Conservation (phyloP, 495 filamentous ascomycete genomes). For the Daldinia vernicosa region DNA sequence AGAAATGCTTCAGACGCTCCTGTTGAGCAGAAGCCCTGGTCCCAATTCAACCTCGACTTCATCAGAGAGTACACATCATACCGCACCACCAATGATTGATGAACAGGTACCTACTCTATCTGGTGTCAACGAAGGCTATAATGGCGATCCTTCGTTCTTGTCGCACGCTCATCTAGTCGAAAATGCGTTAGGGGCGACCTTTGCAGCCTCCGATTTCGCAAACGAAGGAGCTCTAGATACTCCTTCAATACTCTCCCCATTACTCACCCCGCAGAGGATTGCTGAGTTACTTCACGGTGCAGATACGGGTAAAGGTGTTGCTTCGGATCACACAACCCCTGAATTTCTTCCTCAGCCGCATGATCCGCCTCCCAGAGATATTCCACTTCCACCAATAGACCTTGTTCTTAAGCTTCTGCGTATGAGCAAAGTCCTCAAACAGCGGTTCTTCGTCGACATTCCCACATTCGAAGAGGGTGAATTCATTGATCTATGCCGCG, state of each 20-base stretch:
- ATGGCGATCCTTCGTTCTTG: slow-evolving; percentile 38
- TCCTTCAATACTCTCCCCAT: slow-evolving; percentile 1
- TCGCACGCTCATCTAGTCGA: slow-evolving; percentile 37
- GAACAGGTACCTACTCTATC: slow-evolving; percentile 36
- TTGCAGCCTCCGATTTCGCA: slow-evolving; percentile 21
- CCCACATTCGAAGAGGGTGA: slow-evolving; percentile 57
- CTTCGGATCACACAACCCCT: not conserved
- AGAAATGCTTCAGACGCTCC: slow-evolving; percentile 34
- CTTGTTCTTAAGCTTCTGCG: slow-evolving; percentile 37
- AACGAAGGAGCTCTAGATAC: slow-evolving; percentile 8
- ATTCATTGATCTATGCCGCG: slow-evolving; percentile 63
- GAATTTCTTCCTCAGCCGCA: not conserved
- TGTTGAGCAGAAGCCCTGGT: slow-evolving; percentile 11
- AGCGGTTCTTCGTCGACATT: slow-evolving; percentile 40
- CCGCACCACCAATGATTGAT: slow-evolving; percentile 40
- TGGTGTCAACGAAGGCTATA: slow-evolving; percentile 33
- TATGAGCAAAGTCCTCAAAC: slow-evolving; percentile 26
- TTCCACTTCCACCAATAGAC: slow-evolving; percentile 37
- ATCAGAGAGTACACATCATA: slow-evolving; percentile 22
- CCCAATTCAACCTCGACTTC: slow-evolving; percentile 3
- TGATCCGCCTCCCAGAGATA: slow-evolving; percentile 20
- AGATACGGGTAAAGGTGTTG: not conserved
- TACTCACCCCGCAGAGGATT: slow-evolving; percentile 4
- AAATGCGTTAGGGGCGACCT: slow-evolving; percentile 26
- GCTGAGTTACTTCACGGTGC: slow-evolving; percentile 12